These are phyloP conservation scores for Calonectria honghensis DNA, from an alignment of 2,329 filamentous ascomycete species.

Conservation along the genomic window DNA sequence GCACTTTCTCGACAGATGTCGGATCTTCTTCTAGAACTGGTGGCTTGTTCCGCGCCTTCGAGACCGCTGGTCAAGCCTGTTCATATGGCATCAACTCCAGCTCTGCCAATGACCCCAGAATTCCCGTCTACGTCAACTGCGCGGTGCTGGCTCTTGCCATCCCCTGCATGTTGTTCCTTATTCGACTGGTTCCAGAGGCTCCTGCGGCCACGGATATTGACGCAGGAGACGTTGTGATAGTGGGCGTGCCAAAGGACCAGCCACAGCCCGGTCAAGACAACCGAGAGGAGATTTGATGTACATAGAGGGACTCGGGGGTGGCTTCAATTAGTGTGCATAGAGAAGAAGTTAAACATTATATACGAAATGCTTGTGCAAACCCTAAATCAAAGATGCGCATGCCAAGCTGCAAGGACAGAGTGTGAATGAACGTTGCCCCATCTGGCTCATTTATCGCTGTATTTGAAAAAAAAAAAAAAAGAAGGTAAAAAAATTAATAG, in stretches of 20 bases:
- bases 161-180: conserved; percentile 38
- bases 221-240: conserved; percentile 33
- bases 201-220: conserved; percentile 25
- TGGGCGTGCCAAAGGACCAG: conserved; percentile 19
- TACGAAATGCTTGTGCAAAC: neutral
- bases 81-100: conserved; percentile 57
- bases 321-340: neutral
- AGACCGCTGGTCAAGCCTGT: conserved; percentile 56
- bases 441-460: neutral
- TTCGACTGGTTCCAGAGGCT: conserved; percentile 31
- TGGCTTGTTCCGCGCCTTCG: conserved; percentile 55
- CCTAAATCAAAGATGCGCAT: neutral
- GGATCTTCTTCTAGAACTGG: conserved; percentile 56
- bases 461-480: neutral
- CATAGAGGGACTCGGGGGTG: neutral
- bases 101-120: conserved; percentile 28
- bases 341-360: neutral
- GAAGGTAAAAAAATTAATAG: neutral
- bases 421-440: neutral
- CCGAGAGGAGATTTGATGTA: neutral
- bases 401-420: conserved; percentile 2
- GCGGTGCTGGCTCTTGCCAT: conserved; percentile 26
- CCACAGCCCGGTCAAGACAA: neutral
- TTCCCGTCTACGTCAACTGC: conserved; percentile 38
- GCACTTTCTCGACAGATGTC: conserved; percentile 59